Conservation (phyloP, 2,329 filamentous ascomycete species). For the Bisporella sp. region DNA sequence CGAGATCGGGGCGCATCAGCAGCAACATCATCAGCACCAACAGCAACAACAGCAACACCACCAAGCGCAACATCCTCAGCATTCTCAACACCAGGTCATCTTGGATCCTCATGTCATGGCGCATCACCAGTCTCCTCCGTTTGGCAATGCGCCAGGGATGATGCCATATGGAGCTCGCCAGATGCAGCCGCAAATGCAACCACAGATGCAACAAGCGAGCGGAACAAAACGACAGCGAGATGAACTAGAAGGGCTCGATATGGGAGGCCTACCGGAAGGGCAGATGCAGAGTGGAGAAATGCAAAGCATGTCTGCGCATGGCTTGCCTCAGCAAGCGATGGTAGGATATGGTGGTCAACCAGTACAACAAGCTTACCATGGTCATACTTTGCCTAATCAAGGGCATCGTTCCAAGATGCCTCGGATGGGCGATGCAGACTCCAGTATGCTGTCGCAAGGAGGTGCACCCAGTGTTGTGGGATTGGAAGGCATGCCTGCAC, state of each 20-base stretch:
- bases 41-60: conserved; percentile 41
- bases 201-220: conserved; percentile 20
- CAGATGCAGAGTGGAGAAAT: conserved; percentile 29
- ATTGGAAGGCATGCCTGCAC: conserved; percentile 77
- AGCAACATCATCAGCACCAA: conserved; percentile 46
- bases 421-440: conserved; percentile 46
- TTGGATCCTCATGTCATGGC: conserved; percentile 50
- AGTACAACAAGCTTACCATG: conserved; percentile 48
- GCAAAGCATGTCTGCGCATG: conserved; percentile 42
- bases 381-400: conserved; percentile 73
- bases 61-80: conserved; percentile 42
- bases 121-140: conserved; percentile 38
- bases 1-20: conserved; percentile 40
- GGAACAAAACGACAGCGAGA: conserved; percentile 46
- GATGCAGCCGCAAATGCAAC: conserved; percentile 12
- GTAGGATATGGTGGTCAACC: conserved; percentile 33
- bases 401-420: conserved; percentile 62
- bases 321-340: conserved; percentile 47
- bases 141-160: conserved; percentile 43
- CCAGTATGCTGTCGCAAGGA: conserved; percentile 36
- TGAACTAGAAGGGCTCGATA: conserved; percentile 40
- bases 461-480: conserved; percentile 80
- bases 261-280: conserved; percentile 40
- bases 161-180: conserved; percentile 33
- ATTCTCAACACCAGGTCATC: conserved; percentile 42